phyloP scores from a whole-genome alignment of 2,329 filamentous ascomycete species.

The Clarireedia monteithiana region DNA sequence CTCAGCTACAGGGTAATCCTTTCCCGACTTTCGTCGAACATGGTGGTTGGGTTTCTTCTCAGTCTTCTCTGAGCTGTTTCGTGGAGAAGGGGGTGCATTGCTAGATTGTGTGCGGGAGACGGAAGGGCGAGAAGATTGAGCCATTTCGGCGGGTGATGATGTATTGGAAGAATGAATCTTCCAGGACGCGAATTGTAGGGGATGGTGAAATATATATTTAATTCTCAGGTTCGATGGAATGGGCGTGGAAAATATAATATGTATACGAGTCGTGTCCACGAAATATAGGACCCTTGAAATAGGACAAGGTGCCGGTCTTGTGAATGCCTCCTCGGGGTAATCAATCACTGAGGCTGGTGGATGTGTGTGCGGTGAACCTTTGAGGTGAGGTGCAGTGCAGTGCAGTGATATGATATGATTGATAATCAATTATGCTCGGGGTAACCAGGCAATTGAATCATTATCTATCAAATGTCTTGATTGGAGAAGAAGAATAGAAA shows the following conservation, averaged over 20 bases:
- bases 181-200: background rate
- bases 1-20: conserved; percentile 9
- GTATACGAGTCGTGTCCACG: background rate
- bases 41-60: background rate
- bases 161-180: background rate
- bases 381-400: too few species aligned
- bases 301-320: conserved; percentile 3
- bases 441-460: background rate
- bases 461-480: background rate
- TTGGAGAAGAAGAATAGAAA: background rate
- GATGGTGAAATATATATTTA: background rate
- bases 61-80: conserved; percentile 11
- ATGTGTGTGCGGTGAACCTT: too few species aligned
- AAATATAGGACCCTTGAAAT: background rate
- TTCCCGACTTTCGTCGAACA: background rate
- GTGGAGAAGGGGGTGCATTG: conserved; percentile 16
- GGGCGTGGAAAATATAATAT: background rate
- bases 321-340: conserved; percentile 1
- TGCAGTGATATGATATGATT: background rate
- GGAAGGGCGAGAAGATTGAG: conserved; percentile 22
- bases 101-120: conserved; percentile 16
- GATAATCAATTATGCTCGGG: background rate
- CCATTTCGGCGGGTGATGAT: conserved; percentile 17
- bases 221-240: background rate
- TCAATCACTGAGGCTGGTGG: background rate